Conservation (phyloP, 495 filamentous ascomycete genomes). For the Aspergillus bertholletiae region DNA sequence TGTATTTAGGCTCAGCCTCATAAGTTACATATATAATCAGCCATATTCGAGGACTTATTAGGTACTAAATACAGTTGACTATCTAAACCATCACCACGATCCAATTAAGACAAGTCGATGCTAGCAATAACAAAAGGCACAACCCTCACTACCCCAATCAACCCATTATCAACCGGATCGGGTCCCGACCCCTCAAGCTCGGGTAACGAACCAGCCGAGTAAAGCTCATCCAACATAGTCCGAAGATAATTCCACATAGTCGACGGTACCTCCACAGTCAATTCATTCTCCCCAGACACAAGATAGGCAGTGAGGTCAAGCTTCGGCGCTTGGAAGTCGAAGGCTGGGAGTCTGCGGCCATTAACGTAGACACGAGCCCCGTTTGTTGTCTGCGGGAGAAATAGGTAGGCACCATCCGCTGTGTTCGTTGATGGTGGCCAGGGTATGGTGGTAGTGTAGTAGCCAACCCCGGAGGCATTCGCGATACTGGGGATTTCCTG, state of each 20-base stretch:
- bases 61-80: too few relatives aligned
- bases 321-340: slow-evolving; percentile 5
- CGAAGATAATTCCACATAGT: slow-evolving; percentile 7
- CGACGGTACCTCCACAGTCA: background rate
- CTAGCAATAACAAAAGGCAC: slow-evolving; percentile 1
- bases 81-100: too few relatives aligned
- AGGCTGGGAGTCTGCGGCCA: background rate
- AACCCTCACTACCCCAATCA: background rate
- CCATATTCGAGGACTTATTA: too few relatives aligned
- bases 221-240: slow-evolving; percentile 2
- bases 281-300: background rate
- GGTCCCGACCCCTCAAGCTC: background rate
- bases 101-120: too few relatives aligned
- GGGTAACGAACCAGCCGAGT: background rate
- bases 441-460: slow-evolving; percentile 45
- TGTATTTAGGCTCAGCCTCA: too few relatives aligned
- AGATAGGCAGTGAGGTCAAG: background rate
- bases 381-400: slow-evolving; percentile 3
- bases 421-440: slow-evolving; percentile 23
- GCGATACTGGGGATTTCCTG: slow-evolving; percentile 50
- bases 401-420: slow-evolving; percentile 20
- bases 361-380: slow-evolving; percentile 2
- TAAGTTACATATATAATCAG: too few relatives aligned
- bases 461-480: slow-evolving; percentile 60
- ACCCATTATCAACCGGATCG: slow-evolving; percentile 2